Conservation (phyloP, 164 flowering plant genomes). For the Piper betle region DNA sequence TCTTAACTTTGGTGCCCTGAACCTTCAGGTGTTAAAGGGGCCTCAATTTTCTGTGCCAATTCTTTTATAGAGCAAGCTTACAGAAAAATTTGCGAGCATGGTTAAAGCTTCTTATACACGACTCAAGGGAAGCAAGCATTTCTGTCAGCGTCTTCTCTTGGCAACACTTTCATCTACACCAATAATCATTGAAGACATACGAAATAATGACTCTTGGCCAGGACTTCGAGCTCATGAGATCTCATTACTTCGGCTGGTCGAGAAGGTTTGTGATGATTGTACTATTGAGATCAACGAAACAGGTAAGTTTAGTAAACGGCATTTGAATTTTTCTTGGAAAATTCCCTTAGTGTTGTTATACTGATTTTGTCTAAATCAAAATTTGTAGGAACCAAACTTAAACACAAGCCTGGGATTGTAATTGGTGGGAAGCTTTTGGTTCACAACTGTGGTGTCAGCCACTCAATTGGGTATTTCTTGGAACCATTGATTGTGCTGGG, state of each 20-base stretch:
- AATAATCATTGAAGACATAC: constrained; percentile 55
- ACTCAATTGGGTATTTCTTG: constrained; percentile 79
- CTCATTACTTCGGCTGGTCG: constrained; percentile 62
- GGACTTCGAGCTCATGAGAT: constrained; percentile 79
- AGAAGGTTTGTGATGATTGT: constrained; percentile 62
- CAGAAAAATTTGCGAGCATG: constrained; percentile 19
- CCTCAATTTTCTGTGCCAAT: too few relatives aligned
- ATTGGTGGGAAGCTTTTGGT: constrained; percentile 69
- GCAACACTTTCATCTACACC: constrained; percentile 67
- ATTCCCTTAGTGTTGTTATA: not conserved
- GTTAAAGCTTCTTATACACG: constrained; percentile 46
- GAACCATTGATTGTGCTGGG: constrained; percentile 74
- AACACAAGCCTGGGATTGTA: constrained; percentile 79
- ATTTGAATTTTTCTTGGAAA: not conserved
- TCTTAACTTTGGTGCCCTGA: too few relatives aligned
- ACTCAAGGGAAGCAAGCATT: constrained; percentile 51
- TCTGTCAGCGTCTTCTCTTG: constrained; percentile 55
- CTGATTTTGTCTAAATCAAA: not conserved
- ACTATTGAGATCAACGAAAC: constrained; percentile 73
- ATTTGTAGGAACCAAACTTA: constrained; percentile 60
- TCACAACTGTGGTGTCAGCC: constrained; percentile 71
- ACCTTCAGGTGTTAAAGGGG: too few relatives aligned
- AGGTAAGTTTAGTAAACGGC: constrained; percentile 20
- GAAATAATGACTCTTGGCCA: constrained; percentile 50
- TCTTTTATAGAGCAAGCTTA: not conserved